Base-by-base conservation (phyloP, 805 yeast genomes). In the Saccharomycopsis sp. region DNA sequence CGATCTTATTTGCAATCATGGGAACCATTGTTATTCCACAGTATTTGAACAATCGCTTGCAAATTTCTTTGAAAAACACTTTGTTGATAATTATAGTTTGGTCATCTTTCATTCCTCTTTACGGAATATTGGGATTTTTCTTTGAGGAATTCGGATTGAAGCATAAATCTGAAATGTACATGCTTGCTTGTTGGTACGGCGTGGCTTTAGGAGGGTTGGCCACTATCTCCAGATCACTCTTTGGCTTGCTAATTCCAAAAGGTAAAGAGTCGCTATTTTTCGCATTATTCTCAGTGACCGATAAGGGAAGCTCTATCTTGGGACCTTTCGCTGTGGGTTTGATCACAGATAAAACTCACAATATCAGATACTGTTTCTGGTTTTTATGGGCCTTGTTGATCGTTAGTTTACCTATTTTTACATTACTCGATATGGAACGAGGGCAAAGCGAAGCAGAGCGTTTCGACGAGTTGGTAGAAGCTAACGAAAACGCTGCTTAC, bases 221-320 rank as follows among this genome's bases (percentile, higher is more conserved):
- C 6, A 78, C 89, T 0, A 65, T 78, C 1, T 72, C 86, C 20
- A 65, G 92, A 36, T 76, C 87, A 1, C 62, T 80, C 3, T 82
- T 75, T 55, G 69, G 83, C 23, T 56, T 79, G 53, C 66, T 82
- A 39, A 79, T 82, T 33, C 94, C 94, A 15, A 66, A 62, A 34
- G 92, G 92, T 4, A 75, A 73, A 50, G 94, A 83, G 53, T 74
- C 80, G 3, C 74, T 80, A 5, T 82, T 81, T 53, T 82, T 83
- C 59, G 79, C 89, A 10, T 61, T 82, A 32, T 83, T 77, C 57
- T 72, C 83, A 30, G 75, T 82, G 30, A 83, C 94, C 1, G 92
- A 82, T 57, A 82, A 83, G 53, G 89, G 92, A 2, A 77, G 85
- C 4, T 76, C 85, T 0, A 72, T 82, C 3, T 49, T 82, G 21